These are phyloP conservation scores for Penicillium digitatum DNA, from an alignment of 2,329 filamentous ascomycete species.

Conservation along the genomic window DNA sequence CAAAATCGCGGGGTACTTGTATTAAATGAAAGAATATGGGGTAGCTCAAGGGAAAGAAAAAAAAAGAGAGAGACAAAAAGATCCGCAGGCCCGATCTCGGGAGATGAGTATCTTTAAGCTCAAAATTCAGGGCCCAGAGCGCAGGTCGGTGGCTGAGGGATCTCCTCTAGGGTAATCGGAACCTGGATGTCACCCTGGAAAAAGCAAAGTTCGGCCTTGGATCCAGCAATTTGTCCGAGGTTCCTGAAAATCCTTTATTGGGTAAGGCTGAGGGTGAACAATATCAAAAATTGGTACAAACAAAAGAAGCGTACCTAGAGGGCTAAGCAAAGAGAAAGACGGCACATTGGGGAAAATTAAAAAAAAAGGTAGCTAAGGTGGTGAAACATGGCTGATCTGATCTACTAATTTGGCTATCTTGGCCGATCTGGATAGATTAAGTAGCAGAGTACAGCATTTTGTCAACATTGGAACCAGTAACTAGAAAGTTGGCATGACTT, in stretches of 20 bases:
- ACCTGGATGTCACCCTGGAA: background rate
- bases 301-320: too few species aligned
- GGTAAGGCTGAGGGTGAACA: background rate
- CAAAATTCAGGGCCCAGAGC: slow-evolving; percentile 3
- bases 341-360: too few species aligned
- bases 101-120: slow-evolving; percentile 19
- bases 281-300: too few species aligned
- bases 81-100: slow-evolving; percentile 3
- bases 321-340: too few species aligned
- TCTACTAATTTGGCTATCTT: slow-evolving; percentile 1
- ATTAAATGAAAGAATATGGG: background rate
- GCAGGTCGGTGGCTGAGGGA: slow-evolving; percentile 11
- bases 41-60: background rate
- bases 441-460: background rate
- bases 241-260: background rate
- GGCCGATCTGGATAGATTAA: background rate
- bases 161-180: slow-evolving; percentile 5
- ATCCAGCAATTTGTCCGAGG: background rate
- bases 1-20: background rate
- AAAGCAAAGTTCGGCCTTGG: slow-evolving; percentile 1
- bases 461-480: background rate
- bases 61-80: background rate
- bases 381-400: slow-evolving; percentile 21
- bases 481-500: background rate
- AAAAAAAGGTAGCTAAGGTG: slow-evolving; percentile 20